Percentiles rank a stretch among this genome's conserved stretches.
phyloP scores from a whole-genome alignment of 768 basidiomycete genomes.

The Tephrocybe sp. region DNA sequence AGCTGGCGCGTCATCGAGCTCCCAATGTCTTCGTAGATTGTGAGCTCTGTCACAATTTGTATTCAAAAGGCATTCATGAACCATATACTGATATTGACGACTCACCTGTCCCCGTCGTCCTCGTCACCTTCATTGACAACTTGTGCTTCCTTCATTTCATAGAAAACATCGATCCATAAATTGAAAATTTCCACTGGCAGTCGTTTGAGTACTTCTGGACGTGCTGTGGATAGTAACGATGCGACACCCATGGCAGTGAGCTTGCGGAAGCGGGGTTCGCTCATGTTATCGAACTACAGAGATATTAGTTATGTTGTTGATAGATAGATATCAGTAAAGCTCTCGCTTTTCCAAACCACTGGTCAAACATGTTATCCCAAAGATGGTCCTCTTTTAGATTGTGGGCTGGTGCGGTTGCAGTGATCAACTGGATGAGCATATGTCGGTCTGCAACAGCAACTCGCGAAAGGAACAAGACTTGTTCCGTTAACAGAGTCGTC shows the following conservation, averaged over 20 bases:
- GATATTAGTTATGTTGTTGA: neutral
- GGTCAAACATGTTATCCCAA: slow-evolving; percentile 69
- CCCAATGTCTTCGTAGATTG: slow-evolving; percentile 68
- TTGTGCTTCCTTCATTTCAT: slow-evolving; percentile 77
- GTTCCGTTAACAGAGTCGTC: slow-evolving; percentile 58
- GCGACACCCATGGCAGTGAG: slow-evolving; percentile 82
- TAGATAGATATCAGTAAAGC: neutral
- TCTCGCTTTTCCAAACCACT: slow-evolving; percentile 80
- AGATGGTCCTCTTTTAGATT: slow-evolving; percentile 52
- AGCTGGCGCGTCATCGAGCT: slow-evolving; percentile 55
- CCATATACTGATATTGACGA: neutral
- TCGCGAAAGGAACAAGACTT: slow-evolving; percentile 73
- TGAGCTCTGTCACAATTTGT: slow-evolving; percentile 26
- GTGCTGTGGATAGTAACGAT: slow-evolving; percentile 71
- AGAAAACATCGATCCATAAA: slow-evolving; percentile 87
- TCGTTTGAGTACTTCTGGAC: slow-evolving; percentile 69
- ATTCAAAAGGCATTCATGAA: slow-evolving; percentile 10
- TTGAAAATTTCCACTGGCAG: slow-evolving; percentile 79
- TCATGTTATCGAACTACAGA: slow-evolving; percentile 85
- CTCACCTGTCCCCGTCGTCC: slow-evolving; percentile 30
- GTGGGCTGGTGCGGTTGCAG: slow-evolving; percentile 52
- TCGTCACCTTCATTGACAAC: slow-evolving; percentile 33
- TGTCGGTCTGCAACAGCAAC: slow-evolving; percentile 65
- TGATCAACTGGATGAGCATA: slow-evolving; percentile 72
- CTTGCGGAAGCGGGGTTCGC: slow-evolving; percentile 83